These are phyloP conservation scores for Pythium folliculosum DNA, from an alignment of 352 stramenopile species.

Conservation along the genomic window DNA sequence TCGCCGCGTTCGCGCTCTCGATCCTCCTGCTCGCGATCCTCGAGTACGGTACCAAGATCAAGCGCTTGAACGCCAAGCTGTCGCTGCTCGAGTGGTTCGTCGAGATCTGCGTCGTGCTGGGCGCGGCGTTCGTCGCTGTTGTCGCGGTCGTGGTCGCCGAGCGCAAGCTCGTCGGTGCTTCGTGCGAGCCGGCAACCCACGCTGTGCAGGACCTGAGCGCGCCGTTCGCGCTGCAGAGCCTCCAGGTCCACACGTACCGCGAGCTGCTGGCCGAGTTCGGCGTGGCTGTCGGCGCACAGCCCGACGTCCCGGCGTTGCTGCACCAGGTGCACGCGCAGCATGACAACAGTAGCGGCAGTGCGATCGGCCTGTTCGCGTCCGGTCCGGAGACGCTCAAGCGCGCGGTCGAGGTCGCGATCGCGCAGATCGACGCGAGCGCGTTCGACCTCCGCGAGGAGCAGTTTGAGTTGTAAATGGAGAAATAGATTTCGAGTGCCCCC, in stretches of 20 bases:
- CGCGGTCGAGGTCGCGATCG: conserved; percentile 8
- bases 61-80: conserved; percentile 9
- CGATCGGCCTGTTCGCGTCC: conserved; percentile 24
- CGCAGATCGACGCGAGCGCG: neutral
- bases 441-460: conserved; percentile 26
- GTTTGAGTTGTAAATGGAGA: conserved; percentile 21
- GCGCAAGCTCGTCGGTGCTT: neutral
- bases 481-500: neutral
- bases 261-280: conserved; percentile 16
- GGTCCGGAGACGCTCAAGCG: conserved; percentile 23
- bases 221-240: neutral
- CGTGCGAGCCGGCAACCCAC: neutral
- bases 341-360: neutral
- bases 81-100: conserved; percentile 32
- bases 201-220: conserved; percentile 2
- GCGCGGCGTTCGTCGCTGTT: neutral
- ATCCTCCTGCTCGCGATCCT: conserved; percentile 13
- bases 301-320: conserved; percentile 16
- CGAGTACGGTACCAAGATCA: conserved; percentile 33
- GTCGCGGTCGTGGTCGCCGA: conserved; percentile 11
- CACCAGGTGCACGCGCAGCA: conserved; percentile 9
- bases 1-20: conserved; percentile 8
- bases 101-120: conserved; percentile 17
- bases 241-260: conserved; percentile 15
- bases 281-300: conserved; percentile 16